Conservation (phyloP, 371 early-diverging fungal genomes). For the Sporodiniella umbellata region DNA sequence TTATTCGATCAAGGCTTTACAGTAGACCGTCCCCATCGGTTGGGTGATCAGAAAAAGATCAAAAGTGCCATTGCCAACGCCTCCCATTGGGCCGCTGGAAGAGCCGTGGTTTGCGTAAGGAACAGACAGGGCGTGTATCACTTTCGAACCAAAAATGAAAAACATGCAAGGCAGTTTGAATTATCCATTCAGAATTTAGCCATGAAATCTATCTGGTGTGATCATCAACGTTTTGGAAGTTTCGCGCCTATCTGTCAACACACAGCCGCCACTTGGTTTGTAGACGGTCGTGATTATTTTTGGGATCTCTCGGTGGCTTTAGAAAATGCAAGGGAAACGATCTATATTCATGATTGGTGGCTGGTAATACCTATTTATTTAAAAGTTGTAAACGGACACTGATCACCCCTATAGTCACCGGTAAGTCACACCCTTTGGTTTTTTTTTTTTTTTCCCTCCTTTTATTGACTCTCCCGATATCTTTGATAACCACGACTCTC, state of each 20-base stretch:
- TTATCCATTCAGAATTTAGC: constrained; percentile 34
- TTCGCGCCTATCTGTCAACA: constrained; percentile 73
- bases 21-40: constrained; percentile 18
- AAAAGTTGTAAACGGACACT: neutral
- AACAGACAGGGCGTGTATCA: constrained; percentile 47
- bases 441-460: too few relatives aligned
- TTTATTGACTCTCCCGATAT: too few relatives aligned
- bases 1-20: constrained; percentile 48
- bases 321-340: constrained; percentile 67
- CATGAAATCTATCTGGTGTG: constrained; percentile 50
- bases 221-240: constrained; percentile 63
- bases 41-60: constrained; percentile 19
- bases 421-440: neutral
- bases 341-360: constrained; percentile 95
- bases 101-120: constrained; percentile 35
- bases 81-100: constrained; percentile 32
- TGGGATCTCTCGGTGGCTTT: constrained; percentile 75
- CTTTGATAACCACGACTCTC: too few relatives aligned
- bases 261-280: constrained; percentile 63
- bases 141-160: constrained; percentile 52
- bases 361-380: constrained; percentile 53
- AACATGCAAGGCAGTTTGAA: constrained; percentile 49
- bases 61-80: constrained; percentile 34
- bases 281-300: constrained; percentile 84
- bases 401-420: neutral